Base-by-base conservation (phyloP, 805 yeast species). In the Starmerella stigmatis region DNA sequence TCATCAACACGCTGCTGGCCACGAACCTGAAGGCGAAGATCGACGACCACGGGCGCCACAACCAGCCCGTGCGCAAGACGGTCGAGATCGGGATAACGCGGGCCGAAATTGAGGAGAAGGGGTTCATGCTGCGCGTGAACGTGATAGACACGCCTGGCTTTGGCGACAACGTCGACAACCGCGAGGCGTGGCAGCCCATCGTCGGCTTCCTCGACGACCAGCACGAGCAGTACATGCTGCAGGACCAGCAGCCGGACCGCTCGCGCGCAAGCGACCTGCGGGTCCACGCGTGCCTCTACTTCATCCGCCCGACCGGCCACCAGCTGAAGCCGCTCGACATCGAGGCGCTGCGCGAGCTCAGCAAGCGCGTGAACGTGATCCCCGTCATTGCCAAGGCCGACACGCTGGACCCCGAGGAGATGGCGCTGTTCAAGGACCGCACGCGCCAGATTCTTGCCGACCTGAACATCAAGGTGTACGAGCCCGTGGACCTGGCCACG, bases 361-460 rank as follows among this genome's bases (percentile, higher is more conserved):
- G 82, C 25, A 67, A 74, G 22, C 72, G 89, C 44, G 88, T 81
- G 33, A 86, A 85, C 58, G 70, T 88, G 51, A 76, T 86, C 50
- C 96, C 96, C 1, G 76, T 86, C 4, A 73, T 86, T 55, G 74
- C 86, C 22, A 83, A 85, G 60, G 81, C 89, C 4, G 96, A 86
- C 62, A 76, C 81, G 0, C 71, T 81, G 48, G 77, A 85, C 7
- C 58, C 60, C 16, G 66, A 63, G 5, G 94, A 83, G 57, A 55
- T 80, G 54, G 54, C 49, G 9, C 60, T 65, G 15, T 76, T 78
- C 61, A 83, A 81, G 64, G 62, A 59, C 31, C 63, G 71, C 53
- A 69, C 81, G 42, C 73, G 70, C 50, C 64, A 64, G 41, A 69
- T 72, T 12, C 65, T 84, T 40, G 65, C 62, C 23, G 72, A 67